A percentile compares a stretch with the other conserved stretches of the same genome.
Conservation (phyloP, 2,329 filamentous ascomycete genomes). For the Aureobasidium melanogenum region DNA sequence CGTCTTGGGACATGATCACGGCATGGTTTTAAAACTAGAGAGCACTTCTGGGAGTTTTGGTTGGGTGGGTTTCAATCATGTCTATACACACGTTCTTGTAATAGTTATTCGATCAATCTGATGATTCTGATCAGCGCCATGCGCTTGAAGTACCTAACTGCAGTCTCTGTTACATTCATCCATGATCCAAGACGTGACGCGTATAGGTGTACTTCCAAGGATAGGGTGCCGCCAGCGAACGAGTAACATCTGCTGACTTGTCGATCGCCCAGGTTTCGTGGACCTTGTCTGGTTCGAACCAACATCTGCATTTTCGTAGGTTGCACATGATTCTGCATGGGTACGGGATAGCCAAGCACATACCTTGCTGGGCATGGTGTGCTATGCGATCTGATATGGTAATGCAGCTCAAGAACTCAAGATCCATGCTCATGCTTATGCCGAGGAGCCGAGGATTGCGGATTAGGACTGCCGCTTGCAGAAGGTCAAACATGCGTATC, state of each 20-base stretch:
- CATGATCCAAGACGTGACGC: not conserved
- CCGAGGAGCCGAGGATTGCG: not conserved
- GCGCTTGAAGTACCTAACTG: not conserved
- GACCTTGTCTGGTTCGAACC: not conserved
- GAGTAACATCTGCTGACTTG: not conserved
- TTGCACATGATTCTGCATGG: not conserved
- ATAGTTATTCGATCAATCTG: no score
- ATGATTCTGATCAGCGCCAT: not conserved
- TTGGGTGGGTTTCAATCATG: slow-evolving; percentile 4
- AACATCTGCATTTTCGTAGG: not conserved
- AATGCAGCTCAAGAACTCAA: not conserved
- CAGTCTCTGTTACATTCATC: not conserved
- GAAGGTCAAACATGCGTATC: not conserved
- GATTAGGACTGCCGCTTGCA: not conserved
- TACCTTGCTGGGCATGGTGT: not conserved
- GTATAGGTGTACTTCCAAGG: not conserved
- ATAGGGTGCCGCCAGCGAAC: not conserved
- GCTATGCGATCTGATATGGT: not conserved
- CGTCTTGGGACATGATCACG: not conserved
- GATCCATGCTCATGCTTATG: not conserved
- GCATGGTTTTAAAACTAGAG: slow-evolving; percentile 4
- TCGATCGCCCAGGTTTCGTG: not conserved
- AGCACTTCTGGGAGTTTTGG: not conserved
- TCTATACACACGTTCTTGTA: slow-evolving; percentile 6
- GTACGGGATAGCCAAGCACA: not conserved